Conservation (phyloP, 495 filamentous ascomycete species). For the Lasiosphaeria miniovina region DNA sequence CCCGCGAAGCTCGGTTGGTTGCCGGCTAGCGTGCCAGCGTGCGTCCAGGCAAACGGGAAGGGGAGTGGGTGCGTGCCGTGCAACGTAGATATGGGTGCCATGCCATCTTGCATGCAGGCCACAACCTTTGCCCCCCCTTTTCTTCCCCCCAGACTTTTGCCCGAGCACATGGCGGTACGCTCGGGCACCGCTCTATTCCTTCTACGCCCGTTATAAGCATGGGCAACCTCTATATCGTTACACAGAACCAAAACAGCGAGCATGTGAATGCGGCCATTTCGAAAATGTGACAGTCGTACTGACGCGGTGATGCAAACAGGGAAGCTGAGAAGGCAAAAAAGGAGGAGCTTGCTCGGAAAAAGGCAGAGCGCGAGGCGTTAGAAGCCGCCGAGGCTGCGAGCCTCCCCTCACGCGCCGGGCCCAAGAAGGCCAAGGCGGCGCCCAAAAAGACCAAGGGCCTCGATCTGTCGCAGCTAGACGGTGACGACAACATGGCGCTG, state of each 20-base stretch:
- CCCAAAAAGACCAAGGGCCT: constrained; percentile 68
- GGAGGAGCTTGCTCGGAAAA: constrained; percentile 79
- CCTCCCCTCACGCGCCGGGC: constrained; percentile 56
- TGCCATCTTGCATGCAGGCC: neutral
- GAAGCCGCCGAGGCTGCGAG: constrained; percentile 82
- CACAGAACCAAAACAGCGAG: neutral
- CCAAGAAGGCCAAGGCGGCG: constrained; percentile 56
- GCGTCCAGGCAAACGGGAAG: neutral
- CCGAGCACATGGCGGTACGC: neutral
- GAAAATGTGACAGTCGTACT: too few species aligned
- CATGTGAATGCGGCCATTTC: too few species aligned
- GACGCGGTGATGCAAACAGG: constrained; percentile 39
- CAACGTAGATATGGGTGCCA: constrained; percentile 1
- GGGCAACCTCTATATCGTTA: neutral
- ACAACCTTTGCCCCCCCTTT: neutral
- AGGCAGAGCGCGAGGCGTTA: constrained; percentile 80
- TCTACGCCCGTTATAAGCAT: too few species aligned
- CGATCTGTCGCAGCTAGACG: constrained; percentile 66
- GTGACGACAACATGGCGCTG: constrained; percentile 44
- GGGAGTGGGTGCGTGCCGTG: neutral
- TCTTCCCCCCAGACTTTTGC: neutral
- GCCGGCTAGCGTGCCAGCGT: neutral
- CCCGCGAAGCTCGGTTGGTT: neutral
- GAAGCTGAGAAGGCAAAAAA: constrained; percentile 84
- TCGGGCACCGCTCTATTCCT: neutral